Evolutionary conservation across 2,329 filamentous ascomycete genomes (phyloP), one percentile per base, ranked within the genome.

Genomic region (Hypoxylon sp.): DNA sequence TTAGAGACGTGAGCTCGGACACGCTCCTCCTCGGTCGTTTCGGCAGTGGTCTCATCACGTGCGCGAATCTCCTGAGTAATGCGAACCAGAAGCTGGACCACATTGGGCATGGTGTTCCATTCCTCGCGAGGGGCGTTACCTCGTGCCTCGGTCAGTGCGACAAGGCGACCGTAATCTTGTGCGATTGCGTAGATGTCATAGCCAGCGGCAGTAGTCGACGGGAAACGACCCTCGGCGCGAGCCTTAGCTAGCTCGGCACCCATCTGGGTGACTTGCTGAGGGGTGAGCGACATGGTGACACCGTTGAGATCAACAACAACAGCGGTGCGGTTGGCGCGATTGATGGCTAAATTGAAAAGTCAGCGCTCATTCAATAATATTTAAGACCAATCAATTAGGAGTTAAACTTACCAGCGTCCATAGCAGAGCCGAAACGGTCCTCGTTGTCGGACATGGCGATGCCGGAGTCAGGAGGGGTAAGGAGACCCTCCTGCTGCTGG

Each of bases 61-160:
- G 79, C 75, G 2, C 72, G 70, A 49, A 83, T 81, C 3, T 71
- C 71, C 3, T 77, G 77, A 2, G 77, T 69, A 14, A 82, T 77
- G 19, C 79, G 73, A 9, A 81, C 72, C 0, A 72, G 73, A 0
- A 81, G 72, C 0, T 63, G 43, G 5, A 59, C 56, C 0, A 63
- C 50, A 28, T 60, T 10, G 43, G 25, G 32, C 41, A 70, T 69
- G 7, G 21, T 17, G 41, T 58, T 65, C 53, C 73, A 75, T 43
- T 74, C 50, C 41, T 69, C 60, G n/a, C 41, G 68, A 38, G 70
- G 32, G 5, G 67, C 59, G 2, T 3, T 23, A 2, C 74, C 75
- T 0, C 75, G 77, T 4, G 72, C 66, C 2, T 74, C 53, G 0
- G 75, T 73, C 19, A 83, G 79, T 4, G 70, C 64, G 0, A 70